Evolutionary conservation across 495 filamentous ascomycete species (phyloP), one percentile per base, ranked within the genome.

Genomic region (Penicillium robsamsonii): DNA sequence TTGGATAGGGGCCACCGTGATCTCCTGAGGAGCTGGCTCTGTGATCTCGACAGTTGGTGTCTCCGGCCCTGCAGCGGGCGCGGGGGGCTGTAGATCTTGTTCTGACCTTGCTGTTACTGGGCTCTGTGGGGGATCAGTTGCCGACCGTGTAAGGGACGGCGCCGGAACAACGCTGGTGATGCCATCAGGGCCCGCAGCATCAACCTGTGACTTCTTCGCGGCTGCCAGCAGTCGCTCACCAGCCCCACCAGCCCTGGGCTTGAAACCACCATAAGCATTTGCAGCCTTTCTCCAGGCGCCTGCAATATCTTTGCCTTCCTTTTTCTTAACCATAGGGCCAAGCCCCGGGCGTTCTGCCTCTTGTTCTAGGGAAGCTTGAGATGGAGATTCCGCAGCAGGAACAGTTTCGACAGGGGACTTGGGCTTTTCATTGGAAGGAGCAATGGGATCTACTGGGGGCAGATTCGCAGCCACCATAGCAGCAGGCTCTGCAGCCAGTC

Each of bases 281-380:
- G 94, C 92, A 33, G 91, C 92, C 67, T 91, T 92, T 63, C 87
- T 86, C 57, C 97, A 85, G n/a, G 83, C 77, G 33, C 84, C 85
- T 25, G 88, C 89, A 61, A 94, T 78, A 42, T 94, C 88, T 30
- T 76, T 81, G 46, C 71, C 80, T 0, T 85, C 86, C 61, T 82
- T 83, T 54, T 91, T 87, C 70, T 92, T 94, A 53, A 96, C 86
- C 91, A 96, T 96, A 37, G 91, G 90, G 0, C 90, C 91, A 20
- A 96, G 82, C 2, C 91, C 92, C 29, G 92, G 92, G 18, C 89
- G 82, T 25, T 87, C 84, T 25, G 73, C 75, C 25, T 73, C 72
- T 5, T 74, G 50, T 41, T 53, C 50, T 2, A 33, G 11, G 5
- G 49, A 29, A 40, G 25, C 4, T 18, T 54, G 27, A 18, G 50